Evolutionary conservation across 1,284 basidiomycete genomes (phyloP).

Genomic region (Sanghuangporus weigelae): DNA sequence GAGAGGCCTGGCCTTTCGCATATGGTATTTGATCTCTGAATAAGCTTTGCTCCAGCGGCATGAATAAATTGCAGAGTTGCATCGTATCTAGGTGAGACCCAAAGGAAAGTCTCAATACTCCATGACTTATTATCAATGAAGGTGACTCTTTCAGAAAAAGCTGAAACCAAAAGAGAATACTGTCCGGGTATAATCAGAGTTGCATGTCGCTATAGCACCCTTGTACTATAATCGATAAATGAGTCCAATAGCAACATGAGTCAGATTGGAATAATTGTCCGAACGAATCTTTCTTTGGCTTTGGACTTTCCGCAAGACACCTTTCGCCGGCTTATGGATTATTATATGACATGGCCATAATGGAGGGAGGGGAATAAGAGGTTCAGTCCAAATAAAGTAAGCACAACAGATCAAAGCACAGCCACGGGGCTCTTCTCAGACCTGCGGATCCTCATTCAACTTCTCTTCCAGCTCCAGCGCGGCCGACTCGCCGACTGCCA

Average conservation of each 20-base stretch:
- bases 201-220: background rate
- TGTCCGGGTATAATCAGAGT: background rate
- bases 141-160: background rate
- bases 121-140: background rate
- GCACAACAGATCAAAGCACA: background rate
- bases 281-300: no score
- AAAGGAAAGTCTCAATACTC: no score
- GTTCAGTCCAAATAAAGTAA: background rate
- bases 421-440: background rate
- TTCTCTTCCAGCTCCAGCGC: background rate
- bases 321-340: background rate
- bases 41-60: no score
- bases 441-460: background rate
- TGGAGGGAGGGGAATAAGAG: background rate
- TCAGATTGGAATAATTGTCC: no score
- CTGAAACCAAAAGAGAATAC: background rate
- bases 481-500: no score
- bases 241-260: no score
- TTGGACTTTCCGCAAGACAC: no score
- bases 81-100: no score
- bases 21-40: no score
- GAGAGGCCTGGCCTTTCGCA: no score
- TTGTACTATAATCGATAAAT: background rate
- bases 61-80: no score
- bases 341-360: background rate